A percentile compares a stretch with the other conserved stretches of the same genome.
phyloP scores from a whole-genome alignment of 2,329 filamentous ascomycete genomes.

The Aspergillus thermomutatus region DNA sequence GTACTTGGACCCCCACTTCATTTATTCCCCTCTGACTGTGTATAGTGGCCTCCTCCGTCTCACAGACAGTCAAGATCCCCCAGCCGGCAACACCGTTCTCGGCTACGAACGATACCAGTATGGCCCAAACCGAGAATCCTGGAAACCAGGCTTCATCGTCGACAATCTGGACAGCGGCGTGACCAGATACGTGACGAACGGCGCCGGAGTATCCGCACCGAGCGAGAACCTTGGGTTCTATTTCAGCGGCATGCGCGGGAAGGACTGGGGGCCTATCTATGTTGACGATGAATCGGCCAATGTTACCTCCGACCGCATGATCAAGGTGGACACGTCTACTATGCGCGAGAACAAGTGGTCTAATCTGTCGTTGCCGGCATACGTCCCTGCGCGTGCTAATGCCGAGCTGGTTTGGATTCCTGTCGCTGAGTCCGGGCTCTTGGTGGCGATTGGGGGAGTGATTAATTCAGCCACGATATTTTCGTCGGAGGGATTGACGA shows the following conservation, averaged over 20 bases:
- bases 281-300: constrained; percentile 29
- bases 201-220: constrained; percentile 61
- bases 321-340: constrained; percentile 58
- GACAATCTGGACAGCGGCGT: constrained; percentile 44
- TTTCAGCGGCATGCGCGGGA: constrained; percentile 61
- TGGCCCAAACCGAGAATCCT: constrained; percentile 44
- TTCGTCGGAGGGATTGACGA: not conserved
- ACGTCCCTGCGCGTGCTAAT: constrained; percentile 56
- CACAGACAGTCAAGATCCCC: constrained; percentile 29
- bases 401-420: constrained; percentile 64
- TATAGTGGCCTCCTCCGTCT: constrained; percentile 45
- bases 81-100: constrained; percentile 1
- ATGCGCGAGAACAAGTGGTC: constrained; percentile 54
- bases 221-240: constrained; percentile 71
- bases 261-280: constrained; percentile 49
- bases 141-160: constrained; percentile 44
- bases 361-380: constrained; percentile 53
- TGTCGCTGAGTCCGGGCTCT: constrained; percentile 33
- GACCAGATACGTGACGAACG: constrained; percentile 62
- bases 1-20: constrained; percentile 16
- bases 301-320: constrained; percentile 52
- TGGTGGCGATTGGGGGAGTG: constrained; percentile 40
- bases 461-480: constrained; percentile 22
- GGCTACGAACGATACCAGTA: constrained; percentile 55
- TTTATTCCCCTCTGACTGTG: not conserved